phyloP scores from a whole-genome alignment of 2,329 filamentous ascomycete species.

The Pestalotiopsis sp. region DNA sequence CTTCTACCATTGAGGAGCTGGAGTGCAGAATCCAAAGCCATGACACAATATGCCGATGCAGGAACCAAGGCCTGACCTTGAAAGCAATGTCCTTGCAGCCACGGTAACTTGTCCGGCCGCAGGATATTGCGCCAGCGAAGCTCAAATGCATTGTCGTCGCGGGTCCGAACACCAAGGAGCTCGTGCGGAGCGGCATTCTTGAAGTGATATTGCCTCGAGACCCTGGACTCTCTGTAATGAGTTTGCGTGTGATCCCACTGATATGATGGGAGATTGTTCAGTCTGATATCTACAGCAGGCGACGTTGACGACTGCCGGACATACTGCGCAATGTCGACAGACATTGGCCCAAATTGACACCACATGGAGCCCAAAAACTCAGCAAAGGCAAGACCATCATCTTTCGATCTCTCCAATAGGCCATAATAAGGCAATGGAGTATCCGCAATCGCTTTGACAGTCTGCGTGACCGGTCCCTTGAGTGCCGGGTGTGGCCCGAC shows the following conservation, averaged over 20 bases:
- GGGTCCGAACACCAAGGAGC: constrained; percentile 38
- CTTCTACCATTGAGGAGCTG: constrained; percentile 23
- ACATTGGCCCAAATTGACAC: constrained; percentile 22
- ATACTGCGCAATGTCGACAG: constrained; percentile 22
- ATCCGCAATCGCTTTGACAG: constrained; percentile 19
- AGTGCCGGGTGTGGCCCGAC: constrained; percentile 33
- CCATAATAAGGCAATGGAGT: constrained; percentile 23
- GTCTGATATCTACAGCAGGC: constrained; percentile 7
- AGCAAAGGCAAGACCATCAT: constrained; percentile 25
- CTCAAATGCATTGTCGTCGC: constrained; percentile 36
- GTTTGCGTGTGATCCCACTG: constrained; percentile 49
- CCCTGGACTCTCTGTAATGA: constrained; percentile 46
- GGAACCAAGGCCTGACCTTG: constrained; percentile 47
- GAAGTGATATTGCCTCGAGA: constrained; percentile 42
- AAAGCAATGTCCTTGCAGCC: constrained; percentile 43
- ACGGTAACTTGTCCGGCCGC: constrained; percentile 39
- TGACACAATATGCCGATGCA: constrained; percentile 48
- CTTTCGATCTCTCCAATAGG: constrained; percentile 24
- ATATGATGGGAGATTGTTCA: constrained; percentile 42
- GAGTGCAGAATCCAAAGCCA: constrained; percentile 47
- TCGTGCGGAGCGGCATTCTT: constrained; percentile 33
- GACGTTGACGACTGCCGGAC: constrained; percentile 22
- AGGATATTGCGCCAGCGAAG: constrained; percentile 45
- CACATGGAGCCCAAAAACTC: constrained; percentile 30
- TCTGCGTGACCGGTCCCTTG: constrained; percentile 28